phyloP scores from a whole-genome alignment of 2,329 filamentous ascomycete species.

The Thelonectria blattea region DNA sequence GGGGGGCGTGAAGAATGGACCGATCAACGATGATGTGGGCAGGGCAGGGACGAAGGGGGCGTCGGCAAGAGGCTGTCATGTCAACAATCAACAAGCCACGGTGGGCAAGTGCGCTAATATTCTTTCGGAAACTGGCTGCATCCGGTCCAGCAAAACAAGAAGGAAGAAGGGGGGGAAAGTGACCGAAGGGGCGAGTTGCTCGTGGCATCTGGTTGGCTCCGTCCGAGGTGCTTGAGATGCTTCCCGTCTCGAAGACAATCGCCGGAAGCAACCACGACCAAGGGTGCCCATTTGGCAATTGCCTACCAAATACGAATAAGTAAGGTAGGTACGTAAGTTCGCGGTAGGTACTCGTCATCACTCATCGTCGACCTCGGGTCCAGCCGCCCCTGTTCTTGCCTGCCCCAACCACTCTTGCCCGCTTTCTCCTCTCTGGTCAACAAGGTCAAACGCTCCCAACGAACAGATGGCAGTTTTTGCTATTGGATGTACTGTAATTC shows the following conservation, averaged over 20 bases:
- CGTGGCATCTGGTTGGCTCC: slow-evolving; percentile 22
- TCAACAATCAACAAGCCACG: not conserved
- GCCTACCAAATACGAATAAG: too few species aligned
- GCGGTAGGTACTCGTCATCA: too few species aligned
- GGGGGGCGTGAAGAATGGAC: slow-evolving; percentile 1
- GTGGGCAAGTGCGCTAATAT: slow-evolving; percentile 1
- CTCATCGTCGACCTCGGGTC: not conserved
- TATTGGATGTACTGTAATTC: too few species aligned
- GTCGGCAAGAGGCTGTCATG: not conserved
- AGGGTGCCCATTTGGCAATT: not conserved
- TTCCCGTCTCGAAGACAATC: slow-evolving; percentile 10
- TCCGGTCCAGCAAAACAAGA: not conserved
- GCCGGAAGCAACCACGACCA: slow-evolving; percentile 32
- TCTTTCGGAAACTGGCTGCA: slow-evolving; percentile 6
- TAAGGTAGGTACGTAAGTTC: too few species aligned
- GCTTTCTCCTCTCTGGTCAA: not conserved
- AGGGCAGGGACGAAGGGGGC: not conserved
- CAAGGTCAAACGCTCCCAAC: not conserved
- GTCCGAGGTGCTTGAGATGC: not conserved
- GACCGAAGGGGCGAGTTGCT: slow-evolving; percentile 12
- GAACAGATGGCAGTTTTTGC: too few species aligned
- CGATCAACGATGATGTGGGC: not conserved
- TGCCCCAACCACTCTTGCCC: not conserved
- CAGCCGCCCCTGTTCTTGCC: not conserved
- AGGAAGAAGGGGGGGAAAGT: not conserved